These are phyloP conservation scores for Auricularia sp. DNA, from an alignment of 768 basidiomycete species.

Conservation along the genomic window DNA sequence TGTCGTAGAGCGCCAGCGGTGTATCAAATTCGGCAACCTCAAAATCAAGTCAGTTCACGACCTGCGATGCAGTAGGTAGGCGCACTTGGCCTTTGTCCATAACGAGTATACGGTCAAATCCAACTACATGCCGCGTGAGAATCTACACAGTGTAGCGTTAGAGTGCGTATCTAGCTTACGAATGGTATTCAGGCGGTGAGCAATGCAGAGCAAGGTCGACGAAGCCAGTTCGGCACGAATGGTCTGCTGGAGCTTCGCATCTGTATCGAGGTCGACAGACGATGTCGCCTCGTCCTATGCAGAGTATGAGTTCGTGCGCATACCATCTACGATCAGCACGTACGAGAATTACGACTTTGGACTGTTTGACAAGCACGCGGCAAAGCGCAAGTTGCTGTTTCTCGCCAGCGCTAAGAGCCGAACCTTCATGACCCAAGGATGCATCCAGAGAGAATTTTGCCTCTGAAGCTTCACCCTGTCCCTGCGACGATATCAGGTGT, in stretches of 20 bases:
- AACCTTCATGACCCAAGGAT: conserved; percentile 48
- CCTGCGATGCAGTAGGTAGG: too few relatives aligned
- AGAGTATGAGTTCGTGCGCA: not conserved
- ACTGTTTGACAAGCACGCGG: conserved; percentile 52
- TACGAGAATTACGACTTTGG: conserved; percentile 47
- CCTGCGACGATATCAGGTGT: conserved; percentile 33
- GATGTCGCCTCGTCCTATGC: conserved; percentile 53
- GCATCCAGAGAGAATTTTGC: conserved; percentile 59
- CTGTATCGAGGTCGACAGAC: conserved; percentile 53
- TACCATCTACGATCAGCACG: conserved; percentile 11
- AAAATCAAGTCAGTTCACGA: not conserved
- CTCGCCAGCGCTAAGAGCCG: conserved; percentile 56
- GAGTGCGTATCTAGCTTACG: too few relatives aligned
- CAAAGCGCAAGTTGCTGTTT: conserved; percentile 54
- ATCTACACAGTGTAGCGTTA: too few relatives aligned
- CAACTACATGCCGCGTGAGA: conserved; percentile 38
- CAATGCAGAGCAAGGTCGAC: conserved; percentile 47
- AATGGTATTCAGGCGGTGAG: conserved; percentile 35
- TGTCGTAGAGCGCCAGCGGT: conserved; percentile 55
- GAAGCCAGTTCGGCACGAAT: conserved; percentile 51
- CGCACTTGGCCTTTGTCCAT: conserved; percentile 53
- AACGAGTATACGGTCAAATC: conserved; percentile 62
- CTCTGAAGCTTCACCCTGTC: conserved; percentile 29
- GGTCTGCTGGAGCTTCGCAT: conserved; percentile 50
- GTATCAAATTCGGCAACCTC: conserved; percentile 58